Evolutionary conservation across 2,329 filamentous ascomycete genomes (phyloP).

Genomic region (Calonectria hawksworthii): DNA sequence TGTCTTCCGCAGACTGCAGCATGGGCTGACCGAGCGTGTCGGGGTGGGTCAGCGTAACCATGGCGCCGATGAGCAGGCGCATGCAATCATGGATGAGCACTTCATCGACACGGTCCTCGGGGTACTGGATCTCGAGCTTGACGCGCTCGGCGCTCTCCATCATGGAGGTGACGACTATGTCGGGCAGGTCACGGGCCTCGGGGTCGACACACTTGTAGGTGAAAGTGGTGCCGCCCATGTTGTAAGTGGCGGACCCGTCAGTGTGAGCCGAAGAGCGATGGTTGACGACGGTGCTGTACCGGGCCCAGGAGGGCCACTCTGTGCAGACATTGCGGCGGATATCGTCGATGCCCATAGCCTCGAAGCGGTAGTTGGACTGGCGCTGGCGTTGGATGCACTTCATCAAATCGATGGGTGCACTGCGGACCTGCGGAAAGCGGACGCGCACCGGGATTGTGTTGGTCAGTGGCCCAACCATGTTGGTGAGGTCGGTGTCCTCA

Average conservation of each 20-base stretch:
- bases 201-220: conserved; percentile 59
- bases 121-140: conserved; percentile 61
- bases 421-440: conserved; percentile 57
- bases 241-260: conserved; percentile 57
- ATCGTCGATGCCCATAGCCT: conserved; percentile 65
- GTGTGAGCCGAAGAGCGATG: conserved; percentile 54
- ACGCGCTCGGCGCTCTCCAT: conserved; percentile 53
- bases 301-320: conserved; percentile 66
- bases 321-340: conserved; percentile 66
- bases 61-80: conserved; percentile 59
- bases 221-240: conserved; percentile 61
- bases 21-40: conserved; percentile 62
- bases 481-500: conserved; percentile 68
- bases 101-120: conserved; percentile 58
- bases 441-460: conserved; percentile 66
- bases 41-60: conserved; percentile 61
- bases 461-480: conserved; percentile 61
- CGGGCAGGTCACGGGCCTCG: conserved; percentile 57
- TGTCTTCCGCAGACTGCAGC: conserved; percentile 58
- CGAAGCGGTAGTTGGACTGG: conserved; percentile 61
- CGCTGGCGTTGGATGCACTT: conserved; percentile 64
- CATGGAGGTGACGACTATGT: conserved; percentile 61
- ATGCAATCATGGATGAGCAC: conserved; percentile 61
- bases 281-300: conserved; percentile 68
- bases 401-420: conserved; percentile 64